Percentiles rank a stretch among this genome's conserved stretches.
Evolutionary conservation across 2,329 filamentous ascomycete species (phyloP).

Genomic region (Grosmannia clavigera): DNA sequence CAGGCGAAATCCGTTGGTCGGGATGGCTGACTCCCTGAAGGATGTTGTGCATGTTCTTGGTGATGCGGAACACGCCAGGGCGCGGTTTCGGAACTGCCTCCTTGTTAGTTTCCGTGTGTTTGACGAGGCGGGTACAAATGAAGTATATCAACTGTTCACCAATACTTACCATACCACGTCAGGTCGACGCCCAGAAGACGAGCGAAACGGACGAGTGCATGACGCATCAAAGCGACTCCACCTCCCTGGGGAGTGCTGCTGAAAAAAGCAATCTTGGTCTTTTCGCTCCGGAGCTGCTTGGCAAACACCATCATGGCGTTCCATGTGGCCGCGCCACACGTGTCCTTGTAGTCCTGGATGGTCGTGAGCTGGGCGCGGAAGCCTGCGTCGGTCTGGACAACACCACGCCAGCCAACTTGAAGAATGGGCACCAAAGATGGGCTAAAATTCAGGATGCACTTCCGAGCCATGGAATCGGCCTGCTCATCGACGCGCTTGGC

Average conservation of each 20-base stretch:
- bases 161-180: slow-evolving; percentile 52
- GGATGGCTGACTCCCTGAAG: slow-evolving; percentile 64
- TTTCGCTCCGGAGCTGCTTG: slow-evolving; percentile 46
- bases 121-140: neutral
- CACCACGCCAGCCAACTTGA: slow-evolving; percentile 52
- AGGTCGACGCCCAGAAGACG: slow-evolving; percentile 54
- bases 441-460: slow-evolving; percentile 66
- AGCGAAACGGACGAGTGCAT: slow-evolving; percentile 62
- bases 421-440: slow-evolving; percentile 59
- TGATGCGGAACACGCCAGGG: slow-evolving; percentile 68
- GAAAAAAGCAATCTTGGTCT: slow-evolving; percentile 64
- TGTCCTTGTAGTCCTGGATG: slow-evolving; percentile 45
- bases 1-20: slow-evolving; percentile 48
- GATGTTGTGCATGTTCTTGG: slow-evolving; percentile 82
- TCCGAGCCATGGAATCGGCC: slow-evolving; percentile 69
- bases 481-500: slow-evolving; percentile 61
- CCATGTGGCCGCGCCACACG: slow-evolving; percentile 53
- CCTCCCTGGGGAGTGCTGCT: slow-evolving; percentile 73
- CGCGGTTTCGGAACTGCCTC: slow-evolving; percentile 59
- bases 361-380: slow-evolving; percentile 48
- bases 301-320: slow-evolving; percentile 50
- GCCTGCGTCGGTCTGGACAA: slow-evolving; percentile 58
- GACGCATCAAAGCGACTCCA: slow-evolving; percentile 70
- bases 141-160: neutral
- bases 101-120: neutral